Percentiles rank a stretch among this genome's conserved stretches.
Evolutionary conservation across 2,329 filamentous ascomycete genomes (phyloP).

Genomic region (Beauveria sp.): DNA sequence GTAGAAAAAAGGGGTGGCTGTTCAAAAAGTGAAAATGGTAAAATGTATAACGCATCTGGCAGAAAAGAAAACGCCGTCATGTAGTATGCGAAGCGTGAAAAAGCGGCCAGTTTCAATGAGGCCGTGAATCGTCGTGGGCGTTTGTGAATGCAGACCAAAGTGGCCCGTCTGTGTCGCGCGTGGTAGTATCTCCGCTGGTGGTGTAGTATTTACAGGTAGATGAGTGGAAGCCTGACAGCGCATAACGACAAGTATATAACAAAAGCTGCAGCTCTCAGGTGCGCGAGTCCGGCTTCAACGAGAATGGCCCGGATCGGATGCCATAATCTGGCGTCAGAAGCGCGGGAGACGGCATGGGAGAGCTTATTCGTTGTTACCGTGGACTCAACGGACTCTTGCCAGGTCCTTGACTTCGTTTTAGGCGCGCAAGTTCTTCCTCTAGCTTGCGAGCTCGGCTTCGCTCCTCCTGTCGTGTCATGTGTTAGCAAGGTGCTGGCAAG

Average conservation of each 20-base stretch:
- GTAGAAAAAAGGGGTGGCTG: neutral
- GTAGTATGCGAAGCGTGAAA: neutral
- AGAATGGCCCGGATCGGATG: neutral
- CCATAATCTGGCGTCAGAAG: slow-evolving; percentile 5
- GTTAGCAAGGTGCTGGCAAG: slow-evolving; percentile 19
- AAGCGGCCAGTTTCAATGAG: neutral
- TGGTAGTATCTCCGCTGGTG: neutral
- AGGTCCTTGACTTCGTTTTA: slow-evolving; percentile 35
- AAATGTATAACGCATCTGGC: neutral
- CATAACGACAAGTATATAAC: neutral
- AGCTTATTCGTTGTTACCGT: slow-evolving; percentile 16
- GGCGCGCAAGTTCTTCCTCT: slow-evolving; percentile 41
- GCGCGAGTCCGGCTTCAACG: neutral
- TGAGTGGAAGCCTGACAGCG: neutral
- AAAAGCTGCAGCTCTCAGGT: neutral
- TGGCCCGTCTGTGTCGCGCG: neutral
- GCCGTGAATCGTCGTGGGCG: neutral
- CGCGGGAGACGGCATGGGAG: slow-evolving; percentile 7
- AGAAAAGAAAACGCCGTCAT: neutral
- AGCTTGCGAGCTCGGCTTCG: slow-evolving; percentile 39
- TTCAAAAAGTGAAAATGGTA: neutral
- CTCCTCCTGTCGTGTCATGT: slow-evolving; percentile 35
- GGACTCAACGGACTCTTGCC: slow-evolving; percentile 38
- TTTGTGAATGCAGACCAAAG: neutral
- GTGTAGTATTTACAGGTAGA: neutral